Conservation (phyloP, 306 rosid genomes). For the Prunus mira region DNA sequence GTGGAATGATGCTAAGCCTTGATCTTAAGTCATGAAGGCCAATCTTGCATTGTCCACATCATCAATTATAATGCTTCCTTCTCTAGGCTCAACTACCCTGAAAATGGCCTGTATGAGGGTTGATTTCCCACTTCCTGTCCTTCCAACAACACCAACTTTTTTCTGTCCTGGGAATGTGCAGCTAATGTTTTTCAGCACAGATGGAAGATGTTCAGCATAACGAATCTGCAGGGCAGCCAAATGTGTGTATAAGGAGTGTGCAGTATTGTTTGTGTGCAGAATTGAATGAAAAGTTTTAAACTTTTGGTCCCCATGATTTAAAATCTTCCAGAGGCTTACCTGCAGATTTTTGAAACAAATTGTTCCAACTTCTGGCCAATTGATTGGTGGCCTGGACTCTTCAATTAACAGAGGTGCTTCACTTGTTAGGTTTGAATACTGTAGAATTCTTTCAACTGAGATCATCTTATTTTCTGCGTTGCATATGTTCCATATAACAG, state of each 20-base stretch:
- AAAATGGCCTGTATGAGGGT: slow-evolving; percentile 92
- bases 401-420: slow-evolving; percentile 85
- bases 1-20: slow-evolving; percentile 92
- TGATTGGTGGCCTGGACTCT: slow-evolving; percentile 62
- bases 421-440: slow-evolving; percentile 65
- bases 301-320: neutral
- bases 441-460: slow-evolving; percentile 91
- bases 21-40: slow-evolving; percentile 92
- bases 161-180: slow-evolving; percentile 91
- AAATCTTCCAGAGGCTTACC: slow-evolving; percentile 31
- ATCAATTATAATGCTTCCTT: slow-evolving; percentile 80
- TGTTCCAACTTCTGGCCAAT: slow-evolving; percentile 88
- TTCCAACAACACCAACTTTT: slow-evolving; percentile 91
- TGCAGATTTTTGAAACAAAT: slow-evolving; percentile 72
- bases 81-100: slow-evolving; percentile 84
- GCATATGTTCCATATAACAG: slow-evolving; percentile 91
- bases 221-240: slow-evolving; percentile 56
- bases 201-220: slow-evolving; percentile 90
- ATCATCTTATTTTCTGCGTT: slow-evolving; percentile 95
- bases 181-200: slow-evolving; percentile 64
- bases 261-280: neutral
- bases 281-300: neutral
- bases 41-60: slow-evolving; percentile 66
- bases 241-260: neutral
- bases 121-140: slow-evolving; percentile 96